A percentile compares a stretch with the other conserved stretches of the same genome.
Conservation (phyloP, 2,329 filamentous ascomycete species). For the Colletotrichum sp. region DNA sequence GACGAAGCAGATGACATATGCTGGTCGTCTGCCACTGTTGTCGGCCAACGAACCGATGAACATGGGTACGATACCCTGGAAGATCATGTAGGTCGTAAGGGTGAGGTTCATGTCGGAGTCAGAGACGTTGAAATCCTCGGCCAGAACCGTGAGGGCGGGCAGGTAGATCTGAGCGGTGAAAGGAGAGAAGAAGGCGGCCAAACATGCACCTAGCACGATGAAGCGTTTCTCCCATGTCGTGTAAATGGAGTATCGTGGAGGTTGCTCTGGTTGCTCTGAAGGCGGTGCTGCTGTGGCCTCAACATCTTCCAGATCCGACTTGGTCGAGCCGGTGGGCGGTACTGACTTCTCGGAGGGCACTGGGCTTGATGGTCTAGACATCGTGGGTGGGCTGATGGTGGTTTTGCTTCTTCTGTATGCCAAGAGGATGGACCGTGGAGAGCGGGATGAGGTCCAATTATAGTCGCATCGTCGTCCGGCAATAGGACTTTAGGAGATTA, state of each 20-base stretch:
- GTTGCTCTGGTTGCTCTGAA: neutral
- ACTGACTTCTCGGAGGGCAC: neutral
- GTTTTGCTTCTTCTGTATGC: neutral
- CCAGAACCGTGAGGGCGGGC: slow-evolving; percentile 55
- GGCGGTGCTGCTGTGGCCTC: neutral
- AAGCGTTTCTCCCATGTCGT: slow-evolving; percentile 43
- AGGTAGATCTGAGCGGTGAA: slow-evolving; percentile 58
- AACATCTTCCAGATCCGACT: neutral
- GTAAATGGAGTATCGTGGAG: slow-evolving; percentile 40
- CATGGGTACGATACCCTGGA: slow-evolving; percentile 64
- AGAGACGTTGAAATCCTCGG: slow-evolving; percentile 50
- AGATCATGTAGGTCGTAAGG: slow-evolving; percentile 62
- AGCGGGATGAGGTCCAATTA: neutral
- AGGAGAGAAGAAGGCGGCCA: slow-evolving; percentile 49
- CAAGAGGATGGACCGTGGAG: neutral
- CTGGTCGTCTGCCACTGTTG: slow-evolving; percentile 37
- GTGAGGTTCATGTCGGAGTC: slow-evolving; percentile 52
- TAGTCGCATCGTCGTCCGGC: neutral
- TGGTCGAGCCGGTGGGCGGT: neutral
- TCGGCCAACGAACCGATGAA: slow-evolving; percentile 52
- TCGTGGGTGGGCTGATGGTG: neutral
- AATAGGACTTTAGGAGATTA: neutral
- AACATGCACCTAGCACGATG: slow-evolving; percentile 43
- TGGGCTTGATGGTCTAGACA: neutral
- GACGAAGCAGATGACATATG: slow-evolving; percentile 42